Base-by-base conservation (phyloP, 495 filamentous ascomycete genomes). In the Xylaria telfairii region DNA sequence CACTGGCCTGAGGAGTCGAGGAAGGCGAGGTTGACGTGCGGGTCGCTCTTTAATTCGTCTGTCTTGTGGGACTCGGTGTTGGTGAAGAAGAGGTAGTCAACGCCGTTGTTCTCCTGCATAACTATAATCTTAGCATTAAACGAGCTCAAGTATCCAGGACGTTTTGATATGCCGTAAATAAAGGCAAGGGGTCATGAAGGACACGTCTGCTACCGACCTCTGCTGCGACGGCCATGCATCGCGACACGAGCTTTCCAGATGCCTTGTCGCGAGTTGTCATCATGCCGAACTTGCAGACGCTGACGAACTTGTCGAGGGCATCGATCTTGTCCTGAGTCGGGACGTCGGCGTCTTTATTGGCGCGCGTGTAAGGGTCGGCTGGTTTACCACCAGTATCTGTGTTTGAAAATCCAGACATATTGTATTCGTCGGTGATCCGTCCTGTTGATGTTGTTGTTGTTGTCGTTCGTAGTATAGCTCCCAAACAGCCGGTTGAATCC, bases 31-130 rank as follows among this genome's bases (percentile, higher is more conserved):
- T 97, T 97, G 78, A 92, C 87, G 79, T 94, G 89, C 0, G 89
- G 86, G 83, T 97, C 91, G 21, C 82, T 81, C 57, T 85, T 81
- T 19, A 98, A 87, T 77, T 97, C 94, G 81, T 93, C 87, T 15
- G 93, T 95, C 84, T 98, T 97, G 80, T 93, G 92, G 44, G 93
- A 94, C 79, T 96, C 92, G 70, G 93, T 93, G 84, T 97, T 97
- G 73, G 94, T 93, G 83, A 96, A 91, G 88, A 98, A 97, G 81
- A 97, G 86, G 57, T 97, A 89, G 80, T 97, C 94, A 61, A 96
- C 87, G 75, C 91, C 91, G 72, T 90, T 89, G 72, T 86, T 85
- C 81, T 96, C 91, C 92, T 95, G 28, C 17, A 3, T 13, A 12
- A 64, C 39, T n/a, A 65, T 4, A 63, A 15, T 63, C 15, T 2